Percentiles rank a stretch among this genome's conserved stretches.
phyloP scores from a whole-genome alignment of 176 grass and related monocot species.

The Juncus effusus region DNA sequence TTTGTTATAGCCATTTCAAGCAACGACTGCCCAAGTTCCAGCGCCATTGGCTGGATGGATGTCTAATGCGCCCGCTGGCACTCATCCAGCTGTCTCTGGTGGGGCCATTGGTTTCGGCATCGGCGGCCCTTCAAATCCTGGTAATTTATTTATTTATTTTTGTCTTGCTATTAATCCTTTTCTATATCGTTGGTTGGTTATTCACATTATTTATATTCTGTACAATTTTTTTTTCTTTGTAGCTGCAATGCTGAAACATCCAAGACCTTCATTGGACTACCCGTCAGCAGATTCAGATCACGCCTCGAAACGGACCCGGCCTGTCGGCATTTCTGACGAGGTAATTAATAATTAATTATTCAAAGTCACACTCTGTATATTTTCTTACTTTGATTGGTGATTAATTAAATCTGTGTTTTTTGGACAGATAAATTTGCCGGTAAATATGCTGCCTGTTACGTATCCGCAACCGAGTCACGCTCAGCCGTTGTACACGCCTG shows the following conservation, averaged over 20 bases:
- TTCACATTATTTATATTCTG: constrained; percentile 8
- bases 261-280: constrained; percentile 75
- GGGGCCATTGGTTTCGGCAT: constrained; percentile 74
- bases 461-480: constrained; percentile 67
- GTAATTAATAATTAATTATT: constrained; percentile 24
- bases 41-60: constrained; percentile 79
- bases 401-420: constrained; percentile 19
- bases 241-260: constrained; percentile 81
- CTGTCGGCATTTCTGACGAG: constrained; percentile 81
- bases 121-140: constrained; percentile 70
- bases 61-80: constrained; percentile 67
- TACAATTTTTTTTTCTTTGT: constrained; percentile 14
- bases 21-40: constrained; percentile 65
- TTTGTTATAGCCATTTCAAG: constrained; percentile 77
- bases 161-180: background rate
- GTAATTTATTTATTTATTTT: constrained; percentile 30
- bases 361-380: no score
- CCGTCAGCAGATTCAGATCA: constrained; percentile 89
- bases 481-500: constrained; percentile 41
- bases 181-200: background rate
- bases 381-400: constrained; percentile 1
- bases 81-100: constrained; percentile 67
- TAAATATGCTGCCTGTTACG: constrained; percentile 62
- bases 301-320: constrained; percentile 64
- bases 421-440: constrained; percentile 65